These are phyloP conservation scores for Kodamaea restingae DNA, from an alignment of 805 yeast genomes.

Conservation along the genomic window DNA sequence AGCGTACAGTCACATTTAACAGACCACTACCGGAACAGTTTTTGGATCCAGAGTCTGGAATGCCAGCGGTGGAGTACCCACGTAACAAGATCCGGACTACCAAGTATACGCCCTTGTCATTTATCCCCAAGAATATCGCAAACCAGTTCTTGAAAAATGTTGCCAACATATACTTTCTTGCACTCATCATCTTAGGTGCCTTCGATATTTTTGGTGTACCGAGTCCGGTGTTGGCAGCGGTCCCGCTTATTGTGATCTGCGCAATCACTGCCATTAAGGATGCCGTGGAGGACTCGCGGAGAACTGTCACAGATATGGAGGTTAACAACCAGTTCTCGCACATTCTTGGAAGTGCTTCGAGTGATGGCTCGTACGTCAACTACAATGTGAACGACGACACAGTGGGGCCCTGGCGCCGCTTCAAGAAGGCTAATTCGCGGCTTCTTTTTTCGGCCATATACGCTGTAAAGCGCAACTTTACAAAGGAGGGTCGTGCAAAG, in stretches of 20 bases:
- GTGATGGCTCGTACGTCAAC: constrained; percentile 36
- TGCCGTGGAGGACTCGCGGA: constrained; percentile 75
- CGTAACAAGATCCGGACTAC: constrained; percentile 94
- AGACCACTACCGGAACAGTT: constrained; percentile 54
- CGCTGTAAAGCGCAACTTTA: constrained; percentile 25
- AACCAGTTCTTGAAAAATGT: constrained; percentile 71
- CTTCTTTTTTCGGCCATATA: constrained; percentile 25
- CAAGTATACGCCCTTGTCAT: constrained; percentile 86
- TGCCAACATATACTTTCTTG: constrained; percentile 85
- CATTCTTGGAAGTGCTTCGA: constrained; percentile 48
- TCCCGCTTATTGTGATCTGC: constrained; percentile 77
- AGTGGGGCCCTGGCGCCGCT: constrained; percentile 63
- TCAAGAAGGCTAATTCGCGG: constrained; percentile 51
- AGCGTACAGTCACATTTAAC: constrained; percentile 57
- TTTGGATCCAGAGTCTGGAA: constrained; percentile 54
- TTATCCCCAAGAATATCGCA: constrained; percentile 77
- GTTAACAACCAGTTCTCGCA: constrained; percentile 73
- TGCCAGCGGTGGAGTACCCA: constrained; percentile 60
- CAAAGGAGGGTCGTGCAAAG: constrained; percentile 34
- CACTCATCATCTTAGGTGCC: constrained; percentile 74
- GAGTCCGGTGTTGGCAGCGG: constrained; percentile 68
- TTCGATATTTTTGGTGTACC: constrained; percentile 73
- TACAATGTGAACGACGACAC: constrained; percentile 60
- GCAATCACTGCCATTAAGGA: constrained; percentile 72
- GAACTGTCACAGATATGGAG: constrained; percentile 68